Evolutionary conservation across 2,329 filamentous ascomycete genomes (phyloP).

Genomic region (Talaromyces funiculosus): DNA sequence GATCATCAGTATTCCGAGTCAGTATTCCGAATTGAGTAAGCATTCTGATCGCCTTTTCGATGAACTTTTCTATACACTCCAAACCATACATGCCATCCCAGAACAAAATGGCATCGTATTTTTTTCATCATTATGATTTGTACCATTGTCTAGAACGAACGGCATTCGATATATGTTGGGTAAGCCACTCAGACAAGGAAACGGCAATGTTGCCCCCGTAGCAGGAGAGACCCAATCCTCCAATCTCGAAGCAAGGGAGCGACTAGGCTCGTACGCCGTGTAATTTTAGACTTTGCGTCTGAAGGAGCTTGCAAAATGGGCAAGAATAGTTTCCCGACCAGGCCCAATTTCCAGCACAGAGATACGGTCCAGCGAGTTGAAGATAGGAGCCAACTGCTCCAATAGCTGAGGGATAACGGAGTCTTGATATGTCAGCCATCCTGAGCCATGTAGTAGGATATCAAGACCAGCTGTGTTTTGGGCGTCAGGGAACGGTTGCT

Average conservation of each 20-base stretch:
- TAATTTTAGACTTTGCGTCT: neutral
- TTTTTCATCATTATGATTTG: constrained; percentile 25
- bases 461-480: neutral
- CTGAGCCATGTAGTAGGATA: neutral
- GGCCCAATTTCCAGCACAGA: constrained; percentile 58
- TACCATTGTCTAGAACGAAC: constrained; percentile 14
- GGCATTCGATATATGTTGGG: neutral
- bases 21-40: too few species aligned
- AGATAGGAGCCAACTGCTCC: constrained; percentile 37
- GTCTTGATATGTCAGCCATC: neutral
- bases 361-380: constrained; percentile 39
- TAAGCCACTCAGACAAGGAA: neutral
- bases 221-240: neutral
- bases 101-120: constrained; percentile 55
- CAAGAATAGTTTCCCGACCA: constrained; percentile 52
- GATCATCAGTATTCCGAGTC: constrained; percentile 41
- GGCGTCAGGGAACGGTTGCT: neutral
- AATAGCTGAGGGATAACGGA: constrained; percentile 26
- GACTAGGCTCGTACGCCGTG: neutral
- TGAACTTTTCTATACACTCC: constrained; percentile 42
- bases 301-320: constrained; percentile 38
- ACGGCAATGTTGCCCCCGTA: neutral
- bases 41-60: constrained; percentile 46
- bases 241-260: neutral
- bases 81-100: constrained; percentile 62